Evolutionary conservation across 1,284 basidiomycete species (phyloP), one percentile per base, ranked within the genome.

Genomic region (Bjerkandera adusta): DNA sequence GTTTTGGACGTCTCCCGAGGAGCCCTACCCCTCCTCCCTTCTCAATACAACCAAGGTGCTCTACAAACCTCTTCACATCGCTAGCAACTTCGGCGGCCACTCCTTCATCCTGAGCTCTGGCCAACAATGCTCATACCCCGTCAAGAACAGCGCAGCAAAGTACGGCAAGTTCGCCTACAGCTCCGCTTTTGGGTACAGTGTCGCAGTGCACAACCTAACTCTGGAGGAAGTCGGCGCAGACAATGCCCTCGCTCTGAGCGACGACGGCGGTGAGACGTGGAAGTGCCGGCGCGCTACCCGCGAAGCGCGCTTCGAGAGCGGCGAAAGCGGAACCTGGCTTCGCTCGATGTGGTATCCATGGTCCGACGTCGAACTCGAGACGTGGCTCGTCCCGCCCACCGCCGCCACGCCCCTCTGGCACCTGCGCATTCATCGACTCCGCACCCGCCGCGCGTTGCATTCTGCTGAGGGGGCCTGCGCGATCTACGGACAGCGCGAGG

Each of bases 111-210:
- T 89, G 27, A 86, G 83, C 4, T 87, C 83, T 2, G 86, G 87
- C 5, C 86, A 90, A 65, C 83, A 82, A 53, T 86, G 85, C 55
- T 85, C 85, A 43, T 89, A 89, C 63, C 77, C 83, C 8, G 81
- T 90, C 60, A 85, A 86, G 58, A 84, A 87, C 60, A 81, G 82
- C 53, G 79, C 83, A 3, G 84, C 85, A 22, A 90, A 89, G 62
- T 89, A 89, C 65, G 82, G 83, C 49, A 89, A 89, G 62, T 75
- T 87, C 49, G 78, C 81, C 1, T 89, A 90, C 62, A 85, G 81
- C 3, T 76, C 81, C 22, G 76, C 83, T 1, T 89, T 89, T 56
- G 86, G 85, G 4, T 89, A 88, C 67, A 83, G 79, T 55, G 83
- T 87, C 15, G 82, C 85, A 7, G 79, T 81, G 0, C 85, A 85